A percentile compares a stretch with the other conserved stretches of the same genome.
These are phyloP conservation scores for Helicostylum pulchrum DNA, from an alignment of 192 early-diverging fungal genomes.

Conservation along the genomic window DNA sequence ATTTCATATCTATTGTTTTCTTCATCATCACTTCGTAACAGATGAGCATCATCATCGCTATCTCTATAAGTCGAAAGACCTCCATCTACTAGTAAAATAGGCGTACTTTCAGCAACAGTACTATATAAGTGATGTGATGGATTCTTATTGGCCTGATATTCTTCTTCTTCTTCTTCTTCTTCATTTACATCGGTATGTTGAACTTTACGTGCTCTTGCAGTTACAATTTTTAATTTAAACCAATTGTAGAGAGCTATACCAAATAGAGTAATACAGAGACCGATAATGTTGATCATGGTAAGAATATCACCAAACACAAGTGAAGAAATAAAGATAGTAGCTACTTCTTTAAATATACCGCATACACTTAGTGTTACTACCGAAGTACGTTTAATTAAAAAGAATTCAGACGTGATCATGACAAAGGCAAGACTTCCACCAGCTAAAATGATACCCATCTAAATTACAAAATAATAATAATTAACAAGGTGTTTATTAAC, in stretches of 20 bases:
- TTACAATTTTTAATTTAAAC: slow-evolving; percentile 55
- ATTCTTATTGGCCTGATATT: background rate
- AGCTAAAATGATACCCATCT: slow-evolving; percentile 54
- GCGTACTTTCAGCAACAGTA: slow-evolving; percentile 36
- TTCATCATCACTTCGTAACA: background rate
- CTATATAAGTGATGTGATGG: slow-evolving; percentile 21
- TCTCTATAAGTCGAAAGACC: slow-evolving; percentile 18
- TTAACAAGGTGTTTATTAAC: background rate
- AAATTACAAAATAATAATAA: background rate
- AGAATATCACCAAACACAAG: slow-evolving; percentile 82
- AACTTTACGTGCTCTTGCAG: slow-evolving; percentile 17
- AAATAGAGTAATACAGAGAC: slow-evolving; percentile 74
- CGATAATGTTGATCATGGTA: slow-evolving; percentile 69
- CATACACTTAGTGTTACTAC: slow-evolving; percentile 87
- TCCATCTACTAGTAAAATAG: slow-evolving; percentile 31
- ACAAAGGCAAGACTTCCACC: slow-evolving; percentile 84
- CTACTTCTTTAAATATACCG: slow-evolving; percentile 85
- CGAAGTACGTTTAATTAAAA: slow-evolving; percentile 76
- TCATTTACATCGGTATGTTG: background rate
- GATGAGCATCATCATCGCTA: slow-evolving; percentile 19
- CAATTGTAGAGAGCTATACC: slow-evolving; percentile 80
- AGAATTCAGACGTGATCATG: slow-evolving; percentile 87
- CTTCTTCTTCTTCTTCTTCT: slow-evolving; percentile 3
- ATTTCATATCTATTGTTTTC: background rate
- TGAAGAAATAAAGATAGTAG: slow-evolving; percentile 70